These are phyloP conservation scores for Thozetella sp. DNA, from an alignment of 495 filamentous ascomycete genomes.

Conservation along the genomic window DNA sequence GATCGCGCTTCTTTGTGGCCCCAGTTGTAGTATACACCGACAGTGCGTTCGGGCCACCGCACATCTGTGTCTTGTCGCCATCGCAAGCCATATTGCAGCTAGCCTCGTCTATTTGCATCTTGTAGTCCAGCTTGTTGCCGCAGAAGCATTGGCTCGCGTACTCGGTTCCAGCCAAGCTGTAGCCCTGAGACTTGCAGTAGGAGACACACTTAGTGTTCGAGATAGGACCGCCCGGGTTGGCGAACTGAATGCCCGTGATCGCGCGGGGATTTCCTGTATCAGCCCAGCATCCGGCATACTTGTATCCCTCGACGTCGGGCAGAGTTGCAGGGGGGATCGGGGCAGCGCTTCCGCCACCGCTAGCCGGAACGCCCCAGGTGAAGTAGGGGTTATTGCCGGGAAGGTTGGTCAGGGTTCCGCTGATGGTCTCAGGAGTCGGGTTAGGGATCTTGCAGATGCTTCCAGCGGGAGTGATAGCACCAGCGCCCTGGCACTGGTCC, in stretches of 20 bases:
- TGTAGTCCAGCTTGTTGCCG: conserved; percentile 45
- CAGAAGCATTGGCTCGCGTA: conserved; percentile 69
- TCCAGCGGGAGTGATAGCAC: conserved; percentile 35
- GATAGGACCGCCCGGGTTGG: conserved; percentile 39
- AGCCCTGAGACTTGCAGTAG: conserved; percentile 54
- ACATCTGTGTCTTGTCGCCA: conserved; percentile 41
- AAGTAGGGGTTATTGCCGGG: conserved; percentile 62
- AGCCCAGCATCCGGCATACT: conserved; percentile 32
- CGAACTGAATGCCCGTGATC: conserved; percentile 37
- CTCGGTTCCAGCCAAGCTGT: conserved; percentile 62
- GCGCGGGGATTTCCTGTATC: conserved; percentile 33
- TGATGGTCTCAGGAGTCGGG: conserved; percentile 30
- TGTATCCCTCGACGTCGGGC: conserved; percentile 20
- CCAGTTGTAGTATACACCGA: conserved; percentile 38
- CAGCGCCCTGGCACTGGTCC: conserved; percentile 52
- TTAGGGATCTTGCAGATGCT: conserved; percentile 48
- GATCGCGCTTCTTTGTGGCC: background rate
- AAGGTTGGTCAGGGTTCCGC: conserved; percentile 39
- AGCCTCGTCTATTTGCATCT: conserved; percentile 36
- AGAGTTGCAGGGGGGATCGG: conserved; percentile 1
- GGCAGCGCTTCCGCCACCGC: conserved; percentile 17
- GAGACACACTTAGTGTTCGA: conserved; percentile 61
- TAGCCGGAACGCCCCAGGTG: conserved; percentile 37
- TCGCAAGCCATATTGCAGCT: conserved; percentile 45
- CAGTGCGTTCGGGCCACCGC: conserved; percentile 45